phyloP scores from a whole-genome alignment of 2,329 filamentous ascomycete genomes.

The Endoconidiophora polonica region DNA sequence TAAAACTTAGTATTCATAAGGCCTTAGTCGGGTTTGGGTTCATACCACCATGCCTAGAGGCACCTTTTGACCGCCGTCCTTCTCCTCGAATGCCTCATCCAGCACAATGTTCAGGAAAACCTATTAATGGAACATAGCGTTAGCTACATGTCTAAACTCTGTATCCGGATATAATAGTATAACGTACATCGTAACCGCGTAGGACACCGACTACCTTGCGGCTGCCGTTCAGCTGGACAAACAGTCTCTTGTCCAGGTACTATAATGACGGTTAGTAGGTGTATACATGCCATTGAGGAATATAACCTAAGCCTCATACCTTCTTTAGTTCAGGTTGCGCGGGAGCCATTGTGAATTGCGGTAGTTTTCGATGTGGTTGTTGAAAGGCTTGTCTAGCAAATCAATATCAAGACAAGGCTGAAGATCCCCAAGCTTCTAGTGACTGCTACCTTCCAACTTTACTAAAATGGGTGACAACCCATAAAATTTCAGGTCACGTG shows the following conservation, averaged over 20 bases:
- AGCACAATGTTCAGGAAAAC: conserved; percentile 97
- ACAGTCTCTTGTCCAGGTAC: conserved; percentile 99
- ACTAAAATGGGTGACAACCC: background rate
- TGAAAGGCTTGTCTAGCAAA: background rate
- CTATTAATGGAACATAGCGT: conserved; percentile 28
- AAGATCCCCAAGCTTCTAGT: background rate
- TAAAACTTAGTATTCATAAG: background rate
- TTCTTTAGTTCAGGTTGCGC: conserved; percentile 98
- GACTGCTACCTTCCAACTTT: background rate
- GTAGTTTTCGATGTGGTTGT: background rate
- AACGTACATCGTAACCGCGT: conserved; percentile 81
- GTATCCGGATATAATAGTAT: background rate
- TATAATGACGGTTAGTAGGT: conserved; percentile 23
- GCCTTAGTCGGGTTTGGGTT: conserved; percentile 15
- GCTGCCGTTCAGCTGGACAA: conserved; percentile 94
- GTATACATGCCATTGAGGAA: background rate
- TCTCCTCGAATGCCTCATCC: conserved; percentile 92
- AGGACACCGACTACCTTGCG: conserved; percentile 91
- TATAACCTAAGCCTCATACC: conserved; percentile 30
- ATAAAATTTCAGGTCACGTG: conserved; percentile 27
- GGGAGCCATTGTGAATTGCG: conserved; percentile 63
- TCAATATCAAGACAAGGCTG: conserved; percentile 6
- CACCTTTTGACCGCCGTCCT: conserved; percentile 76
- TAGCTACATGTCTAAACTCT: background rate
- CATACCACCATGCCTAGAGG: conserved; percentile 82